phyloP scores from a whole-genome alignment of 2,329 filamentous ascomycete species.

The Grosmannia clavigera region DNA sequence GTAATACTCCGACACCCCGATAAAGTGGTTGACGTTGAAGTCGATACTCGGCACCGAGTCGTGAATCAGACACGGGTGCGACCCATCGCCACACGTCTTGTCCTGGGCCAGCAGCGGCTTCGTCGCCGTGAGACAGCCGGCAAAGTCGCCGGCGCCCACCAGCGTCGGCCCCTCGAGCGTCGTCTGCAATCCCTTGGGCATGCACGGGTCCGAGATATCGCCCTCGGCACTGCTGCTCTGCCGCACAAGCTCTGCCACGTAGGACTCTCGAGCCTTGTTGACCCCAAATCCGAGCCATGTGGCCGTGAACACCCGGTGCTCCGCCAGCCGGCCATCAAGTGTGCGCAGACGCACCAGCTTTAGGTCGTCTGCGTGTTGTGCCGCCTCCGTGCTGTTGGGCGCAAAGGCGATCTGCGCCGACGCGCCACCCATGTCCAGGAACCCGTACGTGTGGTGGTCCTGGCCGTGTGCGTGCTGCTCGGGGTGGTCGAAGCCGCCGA shows the following conservation, averaged over 20 bases:
- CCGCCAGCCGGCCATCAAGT: conserved; percentile 61
- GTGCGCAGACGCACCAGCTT: conserved; percentile 77
- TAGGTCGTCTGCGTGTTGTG: conserved; percentile 80
- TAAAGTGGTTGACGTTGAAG: conserved; percentile 93
- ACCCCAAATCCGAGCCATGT: conserved; percentile 98
- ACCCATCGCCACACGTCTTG: conserved; percentile 52
- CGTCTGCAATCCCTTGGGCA: conserved; percentile 65
- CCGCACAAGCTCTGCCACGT: conserved; percentile 64
- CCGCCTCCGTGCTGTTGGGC: conserved; percentile 80
- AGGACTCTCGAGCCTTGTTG: conserved; percentile 77
- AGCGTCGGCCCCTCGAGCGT: conserved; percentile 60
- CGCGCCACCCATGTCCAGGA: conserved; percentile 95
- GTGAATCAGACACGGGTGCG: conserved; percentile 78
- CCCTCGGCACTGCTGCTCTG: conserved; percentile 39
- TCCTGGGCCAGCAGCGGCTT: conserved; percentile 86
- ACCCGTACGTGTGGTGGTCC: conserved; percentile 87
- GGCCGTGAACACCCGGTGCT: conserved; percentile 87
- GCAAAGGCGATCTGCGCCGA: conserved; percentile 97
- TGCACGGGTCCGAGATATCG: conserved; percentile 81
- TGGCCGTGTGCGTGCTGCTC: conserved; percentile 69
- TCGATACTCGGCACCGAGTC: conserved; percentile 93
- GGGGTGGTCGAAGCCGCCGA: conserved; percentile 78
- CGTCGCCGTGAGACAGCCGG: conserved; percentile 70
- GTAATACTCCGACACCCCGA: conserved; percentile 98
- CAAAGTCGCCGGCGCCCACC: conserved; percentile 75